Base-by-base conservation (phyloP, 2,329 filamentous ascomycete genomes). In the Nannizzia gypsea region DNA sequence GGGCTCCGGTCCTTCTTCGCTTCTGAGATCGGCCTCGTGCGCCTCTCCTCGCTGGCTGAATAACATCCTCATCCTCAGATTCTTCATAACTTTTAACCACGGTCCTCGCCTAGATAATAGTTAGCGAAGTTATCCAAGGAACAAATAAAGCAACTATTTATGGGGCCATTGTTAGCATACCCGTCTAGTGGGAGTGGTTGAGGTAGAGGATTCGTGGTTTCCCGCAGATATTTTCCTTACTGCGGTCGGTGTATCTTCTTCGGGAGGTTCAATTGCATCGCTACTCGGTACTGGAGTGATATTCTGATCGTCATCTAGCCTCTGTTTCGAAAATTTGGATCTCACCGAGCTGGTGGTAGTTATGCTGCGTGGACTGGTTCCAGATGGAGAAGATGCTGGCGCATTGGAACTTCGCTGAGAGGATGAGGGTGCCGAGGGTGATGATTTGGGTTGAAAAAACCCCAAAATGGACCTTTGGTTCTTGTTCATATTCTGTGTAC, bases 251-350 rank as follows among this genome's bases (percentile, higher is more conserved):
- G 64, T 66, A 15, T 82, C 78, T 63, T 87, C 85, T 66, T 87
- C 83, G 63, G 88, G 84, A 0, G 86, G 84, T 58, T 86, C 83
- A 26, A 83, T 71, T 38, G 81, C 81, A 73, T 95, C 89, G 73
- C 90, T 95, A 72, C 89, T 95, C 3, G 90, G 87, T 4, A 87
- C 81, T 3, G 90, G 89, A 0, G 89, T 91, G 61, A 86, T 75
- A 61, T 78, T 78, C 26, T 67, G 77, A 67, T 65, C 71, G 63
- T 64, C 6, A 59, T 62, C 44, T 20, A 52, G 8, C 11, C 24
- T 20, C 46, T 59, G 24, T 13, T 46, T 22, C 26, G 34, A 58
- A 22, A 58, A 13, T 24, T 57, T 57, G 34, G 36, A 34, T 34
- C 50, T 54, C 50, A 54, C 50, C 8, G 50, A 54, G n/a, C 3